These are phyloP conservation scores for Coemansia sp. DNA, from an alignment of 192 early-diverging fungal species.

Conservation along the genomic window DNA sequence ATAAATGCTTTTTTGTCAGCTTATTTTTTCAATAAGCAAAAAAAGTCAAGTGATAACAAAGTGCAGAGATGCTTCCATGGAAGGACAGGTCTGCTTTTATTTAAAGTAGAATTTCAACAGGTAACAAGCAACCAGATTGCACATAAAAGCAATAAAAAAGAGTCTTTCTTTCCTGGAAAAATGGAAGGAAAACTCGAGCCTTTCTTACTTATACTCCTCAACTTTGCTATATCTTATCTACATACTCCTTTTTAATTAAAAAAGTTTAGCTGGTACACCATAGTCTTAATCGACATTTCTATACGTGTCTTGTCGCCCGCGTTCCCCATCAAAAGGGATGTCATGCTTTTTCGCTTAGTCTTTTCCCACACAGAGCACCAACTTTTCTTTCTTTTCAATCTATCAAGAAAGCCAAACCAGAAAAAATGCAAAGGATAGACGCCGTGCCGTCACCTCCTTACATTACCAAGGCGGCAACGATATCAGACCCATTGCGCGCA, in stretches of 20 bases:
- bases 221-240: too few species aligned
- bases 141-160: not conserved
- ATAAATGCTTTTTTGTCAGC: too few species aligned
- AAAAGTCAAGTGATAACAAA: slow-evolving; percentile 6
- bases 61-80: not conserved
- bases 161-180: not conserved
- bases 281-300: too few species aligned
- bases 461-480: slow-evolving; percentile 2
- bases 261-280: too few species aligned
- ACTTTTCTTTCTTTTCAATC: not conserved
- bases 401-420: not conserved
- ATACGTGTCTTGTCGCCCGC: too few species aligned
- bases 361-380: too few species aligned
- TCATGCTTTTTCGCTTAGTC: too few species aligned
- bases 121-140: not conserved
- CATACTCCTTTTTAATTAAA: too few species aligned
- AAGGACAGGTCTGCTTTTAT: not conserved
- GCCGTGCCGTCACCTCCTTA: not conserved
- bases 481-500: not conserved
- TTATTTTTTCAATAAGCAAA: not conserved
- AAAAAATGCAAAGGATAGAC: slow-evolving; percentile 2
- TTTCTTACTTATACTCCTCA: not conserved
- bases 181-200: not conserved
- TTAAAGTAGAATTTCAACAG: not conserved
- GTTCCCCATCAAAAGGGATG: too few species aligned